These are phyloP conservation scores for Cyclotella atomus DNA, from an alignment of 108 stramenopile genomes.

Conservation along the genomic window DNA sequence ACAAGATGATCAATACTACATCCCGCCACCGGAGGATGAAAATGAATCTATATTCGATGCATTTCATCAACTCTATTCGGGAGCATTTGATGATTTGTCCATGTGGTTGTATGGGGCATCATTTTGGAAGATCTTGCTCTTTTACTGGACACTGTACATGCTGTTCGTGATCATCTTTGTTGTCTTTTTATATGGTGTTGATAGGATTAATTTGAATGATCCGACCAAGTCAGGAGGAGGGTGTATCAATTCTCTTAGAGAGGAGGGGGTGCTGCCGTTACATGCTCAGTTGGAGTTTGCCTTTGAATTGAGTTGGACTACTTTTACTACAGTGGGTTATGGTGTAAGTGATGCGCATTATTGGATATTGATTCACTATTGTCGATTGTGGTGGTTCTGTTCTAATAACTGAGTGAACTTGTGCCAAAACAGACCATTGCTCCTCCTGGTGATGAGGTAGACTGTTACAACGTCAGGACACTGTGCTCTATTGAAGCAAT, in stretches of 20 bases:
- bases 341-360: background rate
- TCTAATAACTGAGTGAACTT: too few relatives aligned
- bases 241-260: background rate
- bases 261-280: conserved; percentile 2
- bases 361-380: too few relatives aligned
- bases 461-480: conserved; percentile 20
- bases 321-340: conserved; percentile 22
- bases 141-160: conserved; percentile 20
- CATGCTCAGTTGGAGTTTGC: conserved; percentile 23
- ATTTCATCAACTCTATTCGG: conserved; percentile 5
- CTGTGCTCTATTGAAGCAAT: conserved; percentile 40
- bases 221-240: background rate
- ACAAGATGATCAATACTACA: conserved; percentile 17
- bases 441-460: conserved; percentile 30
- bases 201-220: conserved; percentile 3
- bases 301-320: conserved; percentile 40
- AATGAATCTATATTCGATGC: conserved; percentile 15
- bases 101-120: conserved; percentile 31
- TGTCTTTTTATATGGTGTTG: conserved; percentile 5
- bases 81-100: conserved; percentile 21
- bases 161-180: conserved; percentile 26
- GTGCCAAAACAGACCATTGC: conserved; percentile 15
- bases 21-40: conserved; percentile 21
- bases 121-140: conserved; percentile 16
- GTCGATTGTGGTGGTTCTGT: too few relatives aligned